Evolutionary conservation across 371 early-diverging fungal species (phyloP).

Genomic region (Syncephalastrum racemosum): DNA sequence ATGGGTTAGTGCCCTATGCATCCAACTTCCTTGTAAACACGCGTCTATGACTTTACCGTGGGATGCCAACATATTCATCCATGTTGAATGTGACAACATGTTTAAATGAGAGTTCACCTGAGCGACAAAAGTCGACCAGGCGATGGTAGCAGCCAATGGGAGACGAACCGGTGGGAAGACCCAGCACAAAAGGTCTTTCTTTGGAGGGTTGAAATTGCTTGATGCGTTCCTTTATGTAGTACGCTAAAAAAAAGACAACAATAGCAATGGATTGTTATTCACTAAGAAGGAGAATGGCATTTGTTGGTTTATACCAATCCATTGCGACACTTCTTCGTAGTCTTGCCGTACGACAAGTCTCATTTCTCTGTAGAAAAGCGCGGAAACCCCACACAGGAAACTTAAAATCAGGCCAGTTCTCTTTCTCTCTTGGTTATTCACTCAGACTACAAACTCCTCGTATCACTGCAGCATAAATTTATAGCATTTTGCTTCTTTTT

Average conservation of each 20-base stretch:
- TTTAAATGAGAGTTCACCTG: slow-evolving; percentile 62
- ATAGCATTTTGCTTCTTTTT: no score
- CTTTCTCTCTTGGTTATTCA: no score
- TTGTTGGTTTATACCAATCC: slow-evolving; percentile 50
- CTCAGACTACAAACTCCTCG: no score
- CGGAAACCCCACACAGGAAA: no score
- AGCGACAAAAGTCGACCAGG: slow-evolving; percentile 60
- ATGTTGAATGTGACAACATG: slow-evolving; percentile 74
- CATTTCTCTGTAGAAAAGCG: slow-evolving; percentile 34
- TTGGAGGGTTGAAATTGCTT: slow-evolving; percentile 75
- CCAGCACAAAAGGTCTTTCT: slow-evolving; percentile 80
- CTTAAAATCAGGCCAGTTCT: no score
- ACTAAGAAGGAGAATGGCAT: neutral
- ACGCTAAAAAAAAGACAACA: slow-evolving; percentile 44
- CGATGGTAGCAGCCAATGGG: slow-evolving; percentile 74
- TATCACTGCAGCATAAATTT: no score
- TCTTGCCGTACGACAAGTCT: slow-evolving; percentile 72
- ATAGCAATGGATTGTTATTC: neutral
- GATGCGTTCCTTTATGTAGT: slow-evolving; percentile 82
- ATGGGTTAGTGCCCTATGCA: neutral
- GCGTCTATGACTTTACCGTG: slow-evolving; percentile 16
- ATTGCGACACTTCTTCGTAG: slow-evolving; percentile 63
- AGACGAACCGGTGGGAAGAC: slow-evolving; percentile 85
- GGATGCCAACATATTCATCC: slow-evolving; percentile 66
- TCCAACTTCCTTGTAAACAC: neutral